phyloP scores from a whole-genome alignment of 371 early-diverging fungal species.

The Mucor indicus region DNA sequence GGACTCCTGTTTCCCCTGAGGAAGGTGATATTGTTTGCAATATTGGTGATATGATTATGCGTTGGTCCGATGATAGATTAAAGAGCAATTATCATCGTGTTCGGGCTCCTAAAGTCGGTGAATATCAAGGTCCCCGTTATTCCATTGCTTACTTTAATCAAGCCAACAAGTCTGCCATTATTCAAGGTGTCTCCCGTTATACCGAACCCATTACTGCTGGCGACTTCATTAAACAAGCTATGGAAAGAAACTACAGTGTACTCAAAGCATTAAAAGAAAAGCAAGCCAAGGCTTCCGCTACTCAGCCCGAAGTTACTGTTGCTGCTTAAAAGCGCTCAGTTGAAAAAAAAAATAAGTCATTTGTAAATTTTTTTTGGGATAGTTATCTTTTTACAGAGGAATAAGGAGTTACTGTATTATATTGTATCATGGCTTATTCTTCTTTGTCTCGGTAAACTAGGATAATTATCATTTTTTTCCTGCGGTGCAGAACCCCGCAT shows the following conservation, averaged over 20 bases:
- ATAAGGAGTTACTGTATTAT: conserved; percentile 18
- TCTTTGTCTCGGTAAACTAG: conserved; percentile 6
- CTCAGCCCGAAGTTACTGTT: too few relatives aligned
- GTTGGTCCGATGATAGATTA: conserved; percentile 30
- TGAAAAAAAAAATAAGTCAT: too few relatives aligned
- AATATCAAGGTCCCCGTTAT: conserved; percentile 34
- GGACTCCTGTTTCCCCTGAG: conserved; percentile 26
- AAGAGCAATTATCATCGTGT: conserved; percentile 36
- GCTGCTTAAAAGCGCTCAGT: neutral
- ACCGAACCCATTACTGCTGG: conserved; percentile 32
- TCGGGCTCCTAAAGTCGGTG: conserved; percentile 28
- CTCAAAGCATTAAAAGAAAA: conserved; percentile 24
- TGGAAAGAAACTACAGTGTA: conserved; percentile 31
- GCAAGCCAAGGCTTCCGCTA: too few relatives aligned
- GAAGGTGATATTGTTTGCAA: conserved; percentile 38
- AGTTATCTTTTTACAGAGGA: conserved; percentile 8
- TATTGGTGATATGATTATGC: conserved; percentile 38
- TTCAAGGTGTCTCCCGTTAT: conserved; percentile 31
- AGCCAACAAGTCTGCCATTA: conserved; percentile 31
- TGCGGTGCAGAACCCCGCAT: conserved; percentile 7
- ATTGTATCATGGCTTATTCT: conserved; percentile 17
- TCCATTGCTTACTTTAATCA: conserved; percentile 38
- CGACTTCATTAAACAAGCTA: conserved; percentile 27
- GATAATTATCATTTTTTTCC: too few relatives aligned
- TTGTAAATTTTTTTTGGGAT: conserved; percentile 1